These are phyloP conservation scores for Exophiala mesophila DNA, from an alignment of 2,329 filamentous ascomycete genomes.

Conservation along the genomic window DNA sequence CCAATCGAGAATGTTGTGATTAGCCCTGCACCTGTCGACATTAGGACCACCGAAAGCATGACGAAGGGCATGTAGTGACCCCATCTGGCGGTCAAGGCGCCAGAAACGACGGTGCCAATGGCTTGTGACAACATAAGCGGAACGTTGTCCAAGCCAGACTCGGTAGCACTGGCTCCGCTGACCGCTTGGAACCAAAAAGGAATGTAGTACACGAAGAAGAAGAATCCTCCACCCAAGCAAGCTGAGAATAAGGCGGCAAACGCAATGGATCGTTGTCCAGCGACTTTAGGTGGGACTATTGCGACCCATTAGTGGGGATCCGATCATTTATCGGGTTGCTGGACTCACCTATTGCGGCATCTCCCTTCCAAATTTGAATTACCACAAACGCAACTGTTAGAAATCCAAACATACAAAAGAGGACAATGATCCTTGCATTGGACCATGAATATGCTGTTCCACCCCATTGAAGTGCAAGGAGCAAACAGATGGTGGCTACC, in stretches of 20 bases:
- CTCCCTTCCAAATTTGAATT: conserved; percentile 30
- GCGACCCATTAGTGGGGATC: too few relatives aligned
- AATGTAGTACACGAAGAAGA: conserved; percentile 32
- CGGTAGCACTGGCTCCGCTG: conserved; percentile 30
- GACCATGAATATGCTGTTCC: conserved; percentile 24
- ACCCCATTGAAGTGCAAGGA: conserved; percentile 29
- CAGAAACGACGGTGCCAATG: conserved; percentile 13
- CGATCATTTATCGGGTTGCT: too few relatives aligned
- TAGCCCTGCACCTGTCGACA: conserved; percentile 32
- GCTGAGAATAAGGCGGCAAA: conserved; percentile 14
- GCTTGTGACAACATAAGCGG: conserved; percentile 24
- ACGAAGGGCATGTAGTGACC: conserved; percentile 35
- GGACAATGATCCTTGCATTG: conserved; percentile 26
- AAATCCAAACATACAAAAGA: conserved; percentile 23
- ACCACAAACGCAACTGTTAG: conserved; percentile 28
- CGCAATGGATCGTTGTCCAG: conserved; percentile 13
- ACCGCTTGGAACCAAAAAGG: conserved; percentile 45
- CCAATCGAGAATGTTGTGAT: conserved; percentile 29
- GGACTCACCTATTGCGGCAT: conserved; percentile 24
- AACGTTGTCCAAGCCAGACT: conserved; percentile 24
- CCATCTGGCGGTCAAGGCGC: conserved; percentile 23
- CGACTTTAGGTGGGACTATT: conserved; percentile 19
- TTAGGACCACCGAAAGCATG: conserved; percentile 28
- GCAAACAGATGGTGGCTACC: conserved; percentile 24
- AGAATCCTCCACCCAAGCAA: conserved; percentile 13